phyloP scores from a whole-genome alignment of 352 stramenopile genomes.

The Phytophthora citrophthora region DNA sequence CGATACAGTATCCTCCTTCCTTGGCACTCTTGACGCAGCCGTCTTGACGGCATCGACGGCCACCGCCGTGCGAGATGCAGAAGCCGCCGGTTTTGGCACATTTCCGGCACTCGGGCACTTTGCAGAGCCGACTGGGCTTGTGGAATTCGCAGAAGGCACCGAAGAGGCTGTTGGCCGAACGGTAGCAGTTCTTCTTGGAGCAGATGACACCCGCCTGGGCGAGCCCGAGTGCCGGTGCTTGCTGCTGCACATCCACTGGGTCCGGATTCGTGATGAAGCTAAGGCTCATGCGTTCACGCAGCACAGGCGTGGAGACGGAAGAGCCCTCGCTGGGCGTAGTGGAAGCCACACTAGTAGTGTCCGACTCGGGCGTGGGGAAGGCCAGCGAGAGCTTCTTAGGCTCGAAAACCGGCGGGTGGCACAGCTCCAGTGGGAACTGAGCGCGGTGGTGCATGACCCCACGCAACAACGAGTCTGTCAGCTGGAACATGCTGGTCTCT shows the following conservation, averaged over 20 bases:
- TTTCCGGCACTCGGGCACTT: constrained; percentile 61
- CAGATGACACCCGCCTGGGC: constrained; percentile 36
- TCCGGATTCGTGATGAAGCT: constrained; percentile 66
- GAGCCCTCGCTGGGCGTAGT: constrained; percentile 33
- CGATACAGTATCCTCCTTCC: constrained; percentile 71
- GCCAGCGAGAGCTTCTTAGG: constrained; percentile 18
- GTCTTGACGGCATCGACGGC: constrained; percentile 53
- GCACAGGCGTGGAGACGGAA: constrained; percentile 25
- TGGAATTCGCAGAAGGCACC: constrained; percentile 69
- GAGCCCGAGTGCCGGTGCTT: neutral
- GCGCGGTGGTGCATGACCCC: constrained; percentile 31
- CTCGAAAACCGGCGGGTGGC: constrained; percentile 30
- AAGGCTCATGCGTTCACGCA: constrained; percentile 56
- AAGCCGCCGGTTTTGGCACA: constrained; percentile 77
- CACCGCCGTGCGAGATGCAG: constrained; percentile 79
- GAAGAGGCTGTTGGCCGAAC: constrained; percentile 48
- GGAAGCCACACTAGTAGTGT: constrained; percentile 35
- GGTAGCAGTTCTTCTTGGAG: constrained; percentile 75
- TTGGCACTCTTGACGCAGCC: constrained; percentile 79
- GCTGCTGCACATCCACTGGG: constrained; percentile 1
- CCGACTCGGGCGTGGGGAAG: constrained; percentile 25
- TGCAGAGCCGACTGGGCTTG: constrained; percentile 74
- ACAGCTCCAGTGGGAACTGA: constrained; percentile 35
- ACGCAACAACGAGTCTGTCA: constrained; percentile 30
- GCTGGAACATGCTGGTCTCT: constrained; percentile 30